A percentile compares a stretch with the other conserved stretches of the same genome.
Conservation (phyloP, 345 rosid species). For the Gossypium bickii region DNA sequence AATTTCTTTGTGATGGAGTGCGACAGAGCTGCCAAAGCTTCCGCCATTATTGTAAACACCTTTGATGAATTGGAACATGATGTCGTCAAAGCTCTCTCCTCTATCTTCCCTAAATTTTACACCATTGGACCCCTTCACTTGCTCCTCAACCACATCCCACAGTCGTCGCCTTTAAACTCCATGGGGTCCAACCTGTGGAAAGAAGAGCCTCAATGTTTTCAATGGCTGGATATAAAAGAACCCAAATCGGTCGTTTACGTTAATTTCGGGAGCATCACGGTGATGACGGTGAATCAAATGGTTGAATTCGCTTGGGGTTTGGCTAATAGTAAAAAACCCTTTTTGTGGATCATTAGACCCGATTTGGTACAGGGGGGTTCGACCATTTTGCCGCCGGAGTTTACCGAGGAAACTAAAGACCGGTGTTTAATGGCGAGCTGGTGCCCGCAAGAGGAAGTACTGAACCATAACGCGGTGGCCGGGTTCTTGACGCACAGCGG, state of each 20-base stretch:
- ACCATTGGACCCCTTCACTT: slow-evolving; percentile 25
- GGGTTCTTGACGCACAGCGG: background rate
- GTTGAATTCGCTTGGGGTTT: slow-evolving; percentile 29
- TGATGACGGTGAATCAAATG: slow-evolving; percentile 16
- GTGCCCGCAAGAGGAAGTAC: background rate
- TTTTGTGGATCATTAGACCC: slow-evolving; percentile 31
- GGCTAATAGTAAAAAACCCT: slow-evolving; percentile 17
- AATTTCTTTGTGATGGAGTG: slow-evolving; percentile 14
- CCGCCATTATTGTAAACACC: slow-evolving; percentile 11
- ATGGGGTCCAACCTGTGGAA: slow-evolving; percentile 24
- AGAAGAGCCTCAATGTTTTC: slow-evolving; percentile 20
- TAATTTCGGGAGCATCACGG: slow-evolving; percentile 23
- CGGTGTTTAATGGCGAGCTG: background rate
- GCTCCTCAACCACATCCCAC: slow-evolving; percentile 14
- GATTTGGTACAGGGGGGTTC: slow-evolving; percentile 18
- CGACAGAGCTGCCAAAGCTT: slow-evolving; percentile 29
- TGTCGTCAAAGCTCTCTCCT: slow-evolving; percentile 15
- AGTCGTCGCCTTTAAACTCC: background rate
- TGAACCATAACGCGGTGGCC: background rate
- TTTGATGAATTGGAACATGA: slow-evolving; percentile 16
- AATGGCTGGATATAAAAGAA: slow-evolving; percentile 22
- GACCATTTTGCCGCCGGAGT: slow-evolving; percentile 10
- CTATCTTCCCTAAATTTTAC: slow-evolving; percentile 1
- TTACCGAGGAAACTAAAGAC: background rate
- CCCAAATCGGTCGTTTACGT: slow-evolving; percentile 26